Percentiles rank a stretch among this genome's conserved stretches.
Evolutionary conservation across 164 flowering plant species (phyloP).

Genomic region (Annona cherimola): DNA sequence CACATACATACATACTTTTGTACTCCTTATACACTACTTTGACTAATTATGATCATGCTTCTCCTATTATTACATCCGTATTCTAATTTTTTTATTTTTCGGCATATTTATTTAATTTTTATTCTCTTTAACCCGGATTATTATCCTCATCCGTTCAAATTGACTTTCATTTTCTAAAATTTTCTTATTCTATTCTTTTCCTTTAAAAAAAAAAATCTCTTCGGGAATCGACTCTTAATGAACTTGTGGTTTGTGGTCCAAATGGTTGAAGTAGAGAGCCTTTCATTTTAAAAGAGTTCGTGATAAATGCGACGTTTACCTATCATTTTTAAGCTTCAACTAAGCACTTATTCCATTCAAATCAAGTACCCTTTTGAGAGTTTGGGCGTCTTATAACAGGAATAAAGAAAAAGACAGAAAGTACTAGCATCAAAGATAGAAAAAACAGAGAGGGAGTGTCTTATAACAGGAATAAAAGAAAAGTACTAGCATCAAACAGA

Average conservation of each 20-base stretch:
- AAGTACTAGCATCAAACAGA: neutral
- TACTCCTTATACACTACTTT: too few relatives aligned
- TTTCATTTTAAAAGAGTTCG: neutral
- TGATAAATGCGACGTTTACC: slow-evolving; percentile 18
- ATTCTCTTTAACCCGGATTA: too few relatives aligned
- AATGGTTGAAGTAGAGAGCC: neutral
- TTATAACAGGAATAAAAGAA: neutral
- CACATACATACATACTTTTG: too few relatives aligned
- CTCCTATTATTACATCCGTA: too few relatives aligned
- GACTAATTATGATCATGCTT: too few relatives aligned
- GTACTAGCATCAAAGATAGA: slow-evolving; percentile 30
- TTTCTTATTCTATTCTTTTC: too few relatives aligned
- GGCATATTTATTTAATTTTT: too few relatives aligned
- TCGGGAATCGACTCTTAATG: too few relatives aligned
- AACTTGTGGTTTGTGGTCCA: neutral
- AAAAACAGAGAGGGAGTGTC: neutral
- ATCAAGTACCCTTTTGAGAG: slow-evolving; percentile 45
- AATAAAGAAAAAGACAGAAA: slow-evolving; percentile 61
- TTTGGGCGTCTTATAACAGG: slow-evolving; percentile 58
- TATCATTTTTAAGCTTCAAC: slow-evolving; percentile 35
- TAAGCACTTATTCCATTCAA: slow-evolving; percentile 32
- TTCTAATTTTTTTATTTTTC: too few relatives aligned
- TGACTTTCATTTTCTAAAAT: too few relatives aligned
- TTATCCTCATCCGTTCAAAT: too few relatives aligned
- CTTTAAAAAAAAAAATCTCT: too few relatives aligned